A percentile compares a stretch with the other conserved stretches of the same genome.
These are phyloP conservation scores for Amoebophrya sp. DNA, from an alignment of 169 alveolate genomes.

Conservation along the genomic window DNA sequence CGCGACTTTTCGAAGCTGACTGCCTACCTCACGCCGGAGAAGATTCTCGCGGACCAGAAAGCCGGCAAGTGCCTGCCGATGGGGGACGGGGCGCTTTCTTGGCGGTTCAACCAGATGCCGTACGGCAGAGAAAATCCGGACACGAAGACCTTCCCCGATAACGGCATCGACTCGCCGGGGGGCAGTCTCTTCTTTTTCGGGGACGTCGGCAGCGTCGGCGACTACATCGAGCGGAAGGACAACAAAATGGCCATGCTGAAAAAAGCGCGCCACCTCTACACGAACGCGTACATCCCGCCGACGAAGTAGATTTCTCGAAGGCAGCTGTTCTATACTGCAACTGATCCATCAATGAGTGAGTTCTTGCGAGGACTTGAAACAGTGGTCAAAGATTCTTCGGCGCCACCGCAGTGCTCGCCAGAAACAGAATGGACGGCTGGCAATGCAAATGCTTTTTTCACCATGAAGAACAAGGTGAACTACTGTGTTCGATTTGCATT, in stretches of 20 bases:
- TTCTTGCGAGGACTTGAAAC: too few relatives aligned
- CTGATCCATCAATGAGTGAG: too few relatives aligned
- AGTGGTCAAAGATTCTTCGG: too few relatives aligned
- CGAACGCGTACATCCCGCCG: slow-evolving; percentile 34
- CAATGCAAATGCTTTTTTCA: too few relatives aligned
- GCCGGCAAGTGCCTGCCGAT: background rate
- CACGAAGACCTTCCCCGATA: slow-evolving; percentile 27
- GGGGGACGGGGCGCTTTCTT: slow-evolving; percentile 14
- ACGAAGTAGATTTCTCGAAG: too few relatives aligned
- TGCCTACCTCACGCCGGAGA: too few relatives aligned
- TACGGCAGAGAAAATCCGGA: slow-evolving; percentile 31
- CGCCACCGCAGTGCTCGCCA: too few relatives aligned
- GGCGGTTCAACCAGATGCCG: slow-evolving; percentile 10
- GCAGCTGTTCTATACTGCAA: too few relatives aligned
- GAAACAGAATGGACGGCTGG: too few relatives aligned
- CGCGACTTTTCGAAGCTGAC: background rate
- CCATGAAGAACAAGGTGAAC: too few relatives aligned
- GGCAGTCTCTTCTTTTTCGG: slow-evolving; percentile 23
- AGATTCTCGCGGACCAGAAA: background rate
- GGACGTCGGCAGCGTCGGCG: slow-evolving; percentile 27
- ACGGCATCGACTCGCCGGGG: slow-evolving; percentile 25
- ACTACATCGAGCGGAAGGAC: slow-evolving; percentile 35
- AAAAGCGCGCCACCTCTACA: slow-evolving; percentile 31
- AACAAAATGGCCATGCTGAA: slow-evolving; percentile 26
- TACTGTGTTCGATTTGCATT: too few relatives aligned